Conservation (phyloP, 257 asterid species). For the Solanum rostratum region DNA sequence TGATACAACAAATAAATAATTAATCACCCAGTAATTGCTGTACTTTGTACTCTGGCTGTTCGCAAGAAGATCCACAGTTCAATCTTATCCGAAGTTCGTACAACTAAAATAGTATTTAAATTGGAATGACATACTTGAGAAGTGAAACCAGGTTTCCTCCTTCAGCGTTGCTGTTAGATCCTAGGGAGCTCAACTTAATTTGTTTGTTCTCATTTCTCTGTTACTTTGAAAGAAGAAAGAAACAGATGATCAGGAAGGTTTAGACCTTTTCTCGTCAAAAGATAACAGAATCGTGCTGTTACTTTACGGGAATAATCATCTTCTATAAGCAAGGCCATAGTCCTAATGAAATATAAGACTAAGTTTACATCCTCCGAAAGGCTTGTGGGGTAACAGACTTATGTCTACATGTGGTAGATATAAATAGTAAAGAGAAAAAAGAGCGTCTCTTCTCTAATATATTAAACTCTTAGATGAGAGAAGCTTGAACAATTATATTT, state of each 20-base stretch:
- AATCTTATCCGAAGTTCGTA: not conserved
- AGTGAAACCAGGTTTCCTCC: not conserved
- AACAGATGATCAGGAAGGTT: not conserved
- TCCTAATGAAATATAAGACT: not conserved
- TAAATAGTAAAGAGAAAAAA: not conserved
- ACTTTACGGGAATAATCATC: not conserved
- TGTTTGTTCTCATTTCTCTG: not conserved
- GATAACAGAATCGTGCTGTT: not conserved
- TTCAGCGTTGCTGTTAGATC: not conserved
- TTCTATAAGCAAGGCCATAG: not conserved
- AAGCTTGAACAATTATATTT: not conserved
- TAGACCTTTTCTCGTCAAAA: not conserved
- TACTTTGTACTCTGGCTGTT: not conserved
- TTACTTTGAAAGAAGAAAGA: not conserved
- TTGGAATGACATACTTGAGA: not conserved
- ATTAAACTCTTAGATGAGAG: not conserved
- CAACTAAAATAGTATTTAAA: not conserved
- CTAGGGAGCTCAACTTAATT: not conserved
- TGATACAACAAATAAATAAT: not conserved
- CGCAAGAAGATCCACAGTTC: not conserved
- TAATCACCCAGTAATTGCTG: not conserved
- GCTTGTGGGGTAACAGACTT: not conserved
- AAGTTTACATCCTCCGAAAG: not conserved
- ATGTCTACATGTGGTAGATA: not conserved
- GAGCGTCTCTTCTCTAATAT: not conserved